Base-by-base conservation (phyloP, 1,284 basidiomycete genomes). In the Ustilago vetiveriae region DNA sequence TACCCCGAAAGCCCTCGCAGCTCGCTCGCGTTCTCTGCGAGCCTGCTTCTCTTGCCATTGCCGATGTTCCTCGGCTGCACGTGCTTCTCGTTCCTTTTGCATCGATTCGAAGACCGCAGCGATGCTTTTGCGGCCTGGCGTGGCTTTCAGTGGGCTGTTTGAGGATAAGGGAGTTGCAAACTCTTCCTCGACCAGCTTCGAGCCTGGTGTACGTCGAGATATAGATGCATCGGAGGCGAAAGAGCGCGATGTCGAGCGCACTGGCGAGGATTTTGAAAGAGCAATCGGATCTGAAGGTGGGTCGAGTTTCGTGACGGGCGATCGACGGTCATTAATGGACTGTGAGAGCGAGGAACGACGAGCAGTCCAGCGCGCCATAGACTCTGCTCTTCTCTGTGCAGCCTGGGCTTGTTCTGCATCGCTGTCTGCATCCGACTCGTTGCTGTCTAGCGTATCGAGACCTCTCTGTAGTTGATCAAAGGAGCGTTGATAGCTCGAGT, bases 81-180 rank as follows among this genome's bases (percentile, higher is more conserved):
- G 45, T 5, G 45, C 44, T 24, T 71, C 63, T 11, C 68, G 52
- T 30, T 71, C 63, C 38, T 63, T 56, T 27, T 71, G 63, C 68
- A 71, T 66, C 24, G 58, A 58, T 29, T 71, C 68, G 37, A 71
- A 71, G 0, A 71, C 58, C 4, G 63, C 63, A 3, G 68, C 68
- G n/a, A 71, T 71, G 48, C 68, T 71, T 33, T 63, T 57, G 16
- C 53, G 50, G 26, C 65, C 51, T 3, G 54, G 54, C 3, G 62
- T 64, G 16, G 50, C 48, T 37, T 39, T 64, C 17, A 64, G 30
- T 11, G 50, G 54, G 16, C 24, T 52, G 16, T 21, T 48, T 0
- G 47, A 24, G 0, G 30, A 13, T 3, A 24, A 9, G 23, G 40
- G 16, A 5, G 22, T 54, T 3, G 33, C 19, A 7, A 29, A 42